Evolutionary conservation across 2,329 filamentous ascomycete genomes (phyloP), one percentile per base, ranked within the genome.

Genomic region (Diaporthe ilicicola): DNA sequence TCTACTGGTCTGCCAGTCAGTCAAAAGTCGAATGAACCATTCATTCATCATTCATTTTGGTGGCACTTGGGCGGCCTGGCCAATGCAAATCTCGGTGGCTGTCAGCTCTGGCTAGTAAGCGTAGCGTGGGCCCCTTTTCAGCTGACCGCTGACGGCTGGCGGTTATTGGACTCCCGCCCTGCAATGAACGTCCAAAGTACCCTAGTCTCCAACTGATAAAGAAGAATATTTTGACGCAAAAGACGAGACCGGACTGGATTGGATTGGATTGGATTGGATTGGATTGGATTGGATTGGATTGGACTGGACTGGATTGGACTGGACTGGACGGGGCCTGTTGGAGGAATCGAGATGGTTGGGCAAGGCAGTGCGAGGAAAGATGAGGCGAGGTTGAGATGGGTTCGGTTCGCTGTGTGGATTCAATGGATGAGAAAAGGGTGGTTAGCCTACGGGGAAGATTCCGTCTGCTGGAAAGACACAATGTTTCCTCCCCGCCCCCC

Each of bases 101-200:
- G 59, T 64, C 44, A 64, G 59, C 42, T 64, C 42, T 44, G 29
- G 59, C 59, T 48, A 48, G 19, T 6, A 12, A 6, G 42, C 42
- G 59, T 64, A 44, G 59, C 59, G 59, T 50, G 59, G 59, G 29
- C 42, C 42, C 59, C 44, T 50, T 64, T 64, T 64, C 59, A 64
- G 59, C 59, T 64, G 59, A 50, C 59, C 50, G 34, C n/a, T 50
- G 59, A 37, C 59, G 59, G 59, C 59, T 64, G 29, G 50, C 59
- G 59, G 29, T 13, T 19, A 7, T 64, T 37, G 59, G 32, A 50
- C 27, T 34, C 32, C 59, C 8, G 29, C 15, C n/a, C n/a, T n/a
- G 15, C 12, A 37, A 50, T 27, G n/a, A 64, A 50, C 42, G 59
- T 42, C 50, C 59, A 19, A 37, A 50, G 6, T 19, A 6, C n/a